Evolutionary conservation across 495 filamentous ascomycete species (phyloP).

Genomic region (Parmelia sp.): DNA sequence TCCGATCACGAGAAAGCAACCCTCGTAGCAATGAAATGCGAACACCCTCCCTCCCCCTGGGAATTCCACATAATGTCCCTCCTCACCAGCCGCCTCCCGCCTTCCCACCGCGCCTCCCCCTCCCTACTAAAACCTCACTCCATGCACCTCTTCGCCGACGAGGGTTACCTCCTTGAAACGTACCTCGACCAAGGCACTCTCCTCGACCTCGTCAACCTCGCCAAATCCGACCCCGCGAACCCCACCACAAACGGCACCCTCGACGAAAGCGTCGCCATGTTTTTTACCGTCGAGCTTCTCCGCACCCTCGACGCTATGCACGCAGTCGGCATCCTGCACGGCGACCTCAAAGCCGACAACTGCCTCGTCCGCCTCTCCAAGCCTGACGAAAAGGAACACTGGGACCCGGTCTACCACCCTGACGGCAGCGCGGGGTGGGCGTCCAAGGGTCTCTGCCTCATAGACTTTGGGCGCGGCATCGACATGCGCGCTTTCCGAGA

Average conservation of each 20-base stretch:
- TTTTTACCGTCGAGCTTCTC: slow-evolving; percentile 86
- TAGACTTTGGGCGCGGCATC: slow-evolving; percentile 92
- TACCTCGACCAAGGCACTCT: slow-evolving; percentile 87
- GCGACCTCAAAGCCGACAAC: slow-evolving; percentile 93
- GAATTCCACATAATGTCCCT: slow-evolving; percentile 94
- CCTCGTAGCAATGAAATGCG: slow-evolving; percentile 88
- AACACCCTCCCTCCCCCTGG: slow-evolving; percentile 82
- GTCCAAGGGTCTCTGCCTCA: slow-evolving; percentile 71
- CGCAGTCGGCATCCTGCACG: slow-evolving; percentile 72
- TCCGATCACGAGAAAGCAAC: slow-evolving; percentile 45
- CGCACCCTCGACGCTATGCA: slow-evolving; percentile 87
- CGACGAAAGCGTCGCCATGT: slow-evolving; percentile 88
- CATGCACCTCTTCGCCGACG: slow-evolving; percentile 79
- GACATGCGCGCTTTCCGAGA: slow-evolving; percentile 80
- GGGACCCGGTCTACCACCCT: slow-evolving; percentile 53
- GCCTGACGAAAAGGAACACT: slow-evolving; percentile 32
- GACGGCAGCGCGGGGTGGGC: slow-evolving; percentile 74
- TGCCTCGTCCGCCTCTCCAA: slow-evolving; percentile 70
- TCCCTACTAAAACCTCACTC: slow-evolving; percentile 78
- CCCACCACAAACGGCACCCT: slow-evolving; percentile 45
- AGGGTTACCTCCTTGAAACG: slow-evolving; percentile 80
- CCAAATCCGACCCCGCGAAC: slow-evolving; percentile 54
- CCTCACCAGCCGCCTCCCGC: slow-evolving; percentile 64
- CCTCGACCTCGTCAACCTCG: slow-evolving; percentile 84
- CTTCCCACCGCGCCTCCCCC: slow-evolving; percentile 57